phyloP scores from a whole-genome alignment of 2,329 filamentous ascomycete species.

The Alternaria angustiovoidea region DNA sequence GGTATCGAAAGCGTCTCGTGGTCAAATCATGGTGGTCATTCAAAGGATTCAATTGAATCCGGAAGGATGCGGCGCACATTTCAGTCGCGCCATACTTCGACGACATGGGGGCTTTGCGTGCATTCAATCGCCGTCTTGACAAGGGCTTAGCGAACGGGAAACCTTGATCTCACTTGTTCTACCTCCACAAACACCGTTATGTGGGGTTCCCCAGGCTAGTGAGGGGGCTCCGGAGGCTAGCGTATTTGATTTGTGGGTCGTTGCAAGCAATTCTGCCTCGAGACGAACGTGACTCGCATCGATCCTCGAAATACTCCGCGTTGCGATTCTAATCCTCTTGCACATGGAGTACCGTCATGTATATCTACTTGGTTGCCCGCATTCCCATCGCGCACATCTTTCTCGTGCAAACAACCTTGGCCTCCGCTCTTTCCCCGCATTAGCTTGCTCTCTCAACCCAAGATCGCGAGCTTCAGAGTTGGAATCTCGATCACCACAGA shows the following conservation, averaged over 20 bases:
- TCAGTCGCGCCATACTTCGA: not conserved
- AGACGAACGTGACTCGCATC: conserved; percentile 4
- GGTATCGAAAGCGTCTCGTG: not conserved
- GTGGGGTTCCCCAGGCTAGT: conserved; percentile 1
- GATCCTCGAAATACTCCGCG: not conserved
- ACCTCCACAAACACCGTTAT: not conserved
- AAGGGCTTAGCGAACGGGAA: not conserved
- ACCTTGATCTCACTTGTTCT: not conserved
- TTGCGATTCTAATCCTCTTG: too few species aligned
- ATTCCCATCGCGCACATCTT: not conserved
- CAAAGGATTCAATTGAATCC: not conserved
- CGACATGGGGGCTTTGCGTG: not conserved
- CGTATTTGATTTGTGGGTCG: not conserved
- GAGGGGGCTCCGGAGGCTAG: not conserved
- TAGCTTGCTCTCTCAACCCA: not conserved
- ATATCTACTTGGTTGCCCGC: not conserved
- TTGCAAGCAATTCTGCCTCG: conserved; percentile 3
- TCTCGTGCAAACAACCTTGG: not conserved
- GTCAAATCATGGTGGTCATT: not conserved
- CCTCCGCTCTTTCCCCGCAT: not conserved
- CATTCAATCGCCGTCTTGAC: not conserved
- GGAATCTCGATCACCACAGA: not conserved
- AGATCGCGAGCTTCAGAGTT: not conserved
- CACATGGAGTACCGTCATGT: not conserved
- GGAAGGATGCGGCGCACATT: not conserved